These are phyloP conservation scores for Dothistroma septosporum DNA, from an alignment of 2,329 filamentous ascomycete species.

Conservation along the genomic window DNA sequence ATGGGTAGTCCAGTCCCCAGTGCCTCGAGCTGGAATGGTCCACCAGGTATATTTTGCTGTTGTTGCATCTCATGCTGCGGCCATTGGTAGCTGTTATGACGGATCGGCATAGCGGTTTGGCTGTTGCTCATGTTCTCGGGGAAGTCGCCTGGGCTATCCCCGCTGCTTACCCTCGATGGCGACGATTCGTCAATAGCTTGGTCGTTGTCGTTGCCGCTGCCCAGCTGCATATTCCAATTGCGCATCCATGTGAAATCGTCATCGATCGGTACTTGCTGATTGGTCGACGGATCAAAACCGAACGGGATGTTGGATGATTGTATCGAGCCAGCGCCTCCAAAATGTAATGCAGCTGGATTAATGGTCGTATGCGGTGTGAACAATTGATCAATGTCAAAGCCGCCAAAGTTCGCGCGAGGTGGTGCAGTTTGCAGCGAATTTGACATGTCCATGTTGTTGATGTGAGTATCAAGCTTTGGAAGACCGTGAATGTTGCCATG, in stretches of 20 bases:
- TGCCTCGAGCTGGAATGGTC: slow-evolving; percentile 71
- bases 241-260: slow-evolving; percentile 87
- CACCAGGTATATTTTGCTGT: slow-evolving; percentile 56
- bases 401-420: slow-evolving; percentile 61
- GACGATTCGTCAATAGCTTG: slow-evolving; percentile 88
- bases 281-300: slow-evolving; percentile 36
- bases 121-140: slow-evolving; percentile 91
- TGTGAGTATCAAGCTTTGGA: slow-evolving; percentile 75
- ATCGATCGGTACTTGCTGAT: slow-evolving; percentile 56
- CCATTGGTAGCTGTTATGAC: slow-evolving; percentile 41
- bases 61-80: slow-evolving; percentile 67
- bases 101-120: slow-evolving; percentile 25
- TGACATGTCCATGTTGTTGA: slow-evolving; percentile 57
- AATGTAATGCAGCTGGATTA: slow-evolving; percentile 70
- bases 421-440: slow-evolving; percentile 76
- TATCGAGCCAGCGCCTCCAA: slow-evolving; percentile 57
- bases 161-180: slow-evolving; percentile 93
- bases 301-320: slow-evolving; percentile 37
- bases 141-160: slow-evolving; percentile 83
- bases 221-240: slow-evolving; percentile 73
- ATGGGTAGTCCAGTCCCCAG: slow-evolving; percentile 72
- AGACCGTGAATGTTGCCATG: slow-evolving; percentile 65
- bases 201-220: slow-evolving; percentile 58
- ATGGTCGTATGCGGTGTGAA: slow-evolving; percentile 63
- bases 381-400: slow-evolving; percentile 67